These are phyloP conservation scores for Cairneyella variabilis DNA, from an alignment of 495 filamentous ascomycete genomes.

Conservation along the genomic window DNA sequence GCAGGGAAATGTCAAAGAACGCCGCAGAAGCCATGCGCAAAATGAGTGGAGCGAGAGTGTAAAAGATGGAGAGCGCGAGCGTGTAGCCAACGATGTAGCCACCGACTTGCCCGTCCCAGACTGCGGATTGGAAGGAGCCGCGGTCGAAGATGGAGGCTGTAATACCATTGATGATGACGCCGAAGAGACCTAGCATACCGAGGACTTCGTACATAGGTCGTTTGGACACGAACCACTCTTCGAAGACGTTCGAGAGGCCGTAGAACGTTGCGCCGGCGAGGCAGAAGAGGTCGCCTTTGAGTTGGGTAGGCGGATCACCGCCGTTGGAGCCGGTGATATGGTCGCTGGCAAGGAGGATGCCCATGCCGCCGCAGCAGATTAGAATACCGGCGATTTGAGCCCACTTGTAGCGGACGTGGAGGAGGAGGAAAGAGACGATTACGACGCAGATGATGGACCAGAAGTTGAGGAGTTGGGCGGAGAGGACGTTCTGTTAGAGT, in stretches of 20 bases:
- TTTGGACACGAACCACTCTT: slow-evolving; percentile 89
- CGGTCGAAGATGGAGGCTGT: slow-evolving; percentile 91
- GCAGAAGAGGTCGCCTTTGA: slow-evolving; percentile 93
- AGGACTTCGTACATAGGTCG: slow-evolving; percentile 90
- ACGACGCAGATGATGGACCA: slow-evolving; percentile 97
- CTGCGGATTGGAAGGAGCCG: slow-evolving; percentile 58
- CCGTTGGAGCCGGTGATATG: slow-evolving; percentile 71
- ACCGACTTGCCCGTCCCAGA: slow-evolving; percentile 63
- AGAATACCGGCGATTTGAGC: slow-evolving; percentile 83
- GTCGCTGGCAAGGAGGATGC: slow-evolving; percentile 81
- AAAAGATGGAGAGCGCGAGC: slow-evolving; percentile 76
- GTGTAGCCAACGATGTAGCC: slow-evolving; percentile 90
- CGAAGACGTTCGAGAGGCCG: slow-evolving; percentile 82
- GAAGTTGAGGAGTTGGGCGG: slow-evolving; percentile 95
- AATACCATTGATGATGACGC: slow-evolving; percentile 83
- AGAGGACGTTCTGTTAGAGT: slow-evolving; percentile 31
- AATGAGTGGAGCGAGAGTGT: slow-evolving; percentile 78
- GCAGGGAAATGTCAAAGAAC: slow-evolving; percentile 92
- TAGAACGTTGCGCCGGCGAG: slow-evolving; percentile 87
- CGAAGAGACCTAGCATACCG: slow-evolving; percentile 85
- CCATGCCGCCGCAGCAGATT: slow-evolving; percentile 89
- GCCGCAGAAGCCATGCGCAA: slow-evolving; percentile 85
- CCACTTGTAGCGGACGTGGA: slow-evolving; percentile 82
- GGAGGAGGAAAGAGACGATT: slow-evolving; percentile 72
- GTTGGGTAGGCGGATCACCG: slow-evolving; percentile 57